A percentile compares a stretch with the other conserved stretches of the same genome.
phyloP scores from a whole-genome alignment of 2,329 filamentous ascomycete genomes.

The Hymenoscyphus infarciens region DNA sequence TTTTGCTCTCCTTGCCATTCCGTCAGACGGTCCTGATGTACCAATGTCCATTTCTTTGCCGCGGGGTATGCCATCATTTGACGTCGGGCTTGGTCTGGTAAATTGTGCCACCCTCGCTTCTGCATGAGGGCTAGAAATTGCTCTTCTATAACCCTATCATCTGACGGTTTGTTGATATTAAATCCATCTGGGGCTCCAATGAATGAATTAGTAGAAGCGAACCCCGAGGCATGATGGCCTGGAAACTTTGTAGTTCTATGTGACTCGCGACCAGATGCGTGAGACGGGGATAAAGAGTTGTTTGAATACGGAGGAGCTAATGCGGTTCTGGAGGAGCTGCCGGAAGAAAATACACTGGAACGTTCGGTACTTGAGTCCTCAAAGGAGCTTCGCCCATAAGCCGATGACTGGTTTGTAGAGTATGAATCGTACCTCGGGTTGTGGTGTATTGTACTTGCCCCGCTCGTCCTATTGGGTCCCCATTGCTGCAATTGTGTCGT shows the following conservation, averaged over 20 bases:
- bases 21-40: constrained; percentile 90
- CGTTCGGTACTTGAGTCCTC: constrained; percentile 60
- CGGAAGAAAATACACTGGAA: constrained; percentile 54
- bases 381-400: constrained; percentile 45
- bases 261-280: constrained; percentile 43
- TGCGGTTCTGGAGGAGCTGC: constrained; percentile 50
- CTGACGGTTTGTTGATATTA: constrained; percentile 67
- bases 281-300: constrained; percentile 42
- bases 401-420: constrained; percentile 39
- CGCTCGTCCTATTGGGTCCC: constrained; percentile 57
- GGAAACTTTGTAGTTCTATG: constrained; percentile 56
- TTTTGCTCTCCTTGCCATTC: constrained; percentile 96
- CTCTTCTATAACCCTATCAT: constrained; percentile 81
- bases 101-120: constrained; percentile 94
- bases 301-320: constrained; percentile 55
- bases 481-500: constrained; percentile 76
- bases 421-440: constrained; percentile 63
- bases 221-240: constrained; percentile 22
- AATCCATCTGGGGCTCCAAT: constrained; percentile 38
- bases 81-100: constrained; percentile 88
- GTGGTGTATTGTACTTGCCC: constrained; percentile 48
- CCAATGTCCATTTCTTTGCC: constrained; percentile 94
- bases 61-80: constrained; percentile 97
- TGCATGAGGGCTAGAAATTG: constrained; percentile 95
- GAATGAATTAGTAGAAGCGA: constrained; percentile 22